Evolutionary conservation across 1,139 yeast species (phyloP).

Genomic region (Casaregolazyma suthepensis): DNA sequence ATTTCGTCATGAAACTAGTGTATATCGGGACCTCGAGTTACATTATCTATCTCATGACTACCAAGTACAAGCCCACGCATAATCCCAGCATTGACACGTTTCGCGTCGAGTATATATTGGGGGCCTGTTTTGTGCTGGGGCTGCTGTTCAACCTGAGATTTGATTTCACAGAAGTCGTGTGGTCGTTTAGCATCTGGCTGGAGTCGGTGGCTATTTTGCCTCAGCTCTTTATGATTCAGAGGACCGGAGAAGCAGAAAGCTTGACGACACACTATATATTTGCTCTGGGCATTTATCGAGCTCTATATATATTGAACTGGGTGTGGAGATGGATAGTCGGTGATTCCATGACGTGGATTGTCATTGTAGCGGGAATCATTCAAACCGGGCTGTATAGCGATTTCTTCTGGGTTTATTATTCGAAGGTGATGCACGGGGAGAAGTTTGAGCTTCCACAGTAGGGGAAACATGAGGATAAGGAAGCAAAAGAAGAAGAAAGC

Average conservation of each 20-base stretch:
- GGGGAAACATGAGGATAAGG: constrained; percentile 5
- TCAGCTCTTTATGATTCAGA: constrained; percentile 82
- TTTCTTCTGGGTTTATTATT: constrained; percentile 87
- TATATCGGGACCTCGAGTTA: constrained; percentile 72
- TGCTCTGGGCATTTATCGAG: constrained; percentile 85
- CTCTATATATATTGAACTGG: constrained; percentile 92
- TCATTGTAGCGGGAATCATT: constrained; percentile 71
- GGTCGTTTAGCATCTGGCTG: constrained; percentile 41
- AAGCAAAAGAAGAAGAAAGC: not conserved
- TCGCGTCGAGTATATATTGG: constrained; percentile 63
- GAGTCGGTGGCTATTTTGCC: constrained; percentile 91
- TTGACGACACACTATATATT: constrained; percentile 88
- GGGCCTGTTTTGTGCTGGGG: constrained; percentile 55
- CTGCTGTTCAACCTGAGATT: constrained; percentile 64
- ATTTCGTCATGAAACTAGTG: constrained; percentile 71
- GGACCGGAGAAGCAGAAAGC: constrained; percentile 82
- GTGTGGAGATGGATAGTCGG: constrained; percentile 73
- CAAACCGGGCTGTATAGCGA: constrained; percentile 90
- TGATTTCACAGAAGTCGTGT: constrained; percentile 46
- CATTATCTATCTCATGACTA: constrained; percentile 65
- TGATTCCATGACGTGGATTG: constrained; percentile 58
- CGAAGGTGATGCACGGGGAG: constrained; percentile 74
- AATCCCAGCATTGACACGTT: constrained; percentile 70
- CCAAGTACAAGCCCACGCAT: constrained; percentile 48
- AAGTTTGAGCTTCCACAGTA: constrained; percentile 73